Evolutionary conservation across 495 filamentous ascomycete species (phyloP).

Genomic region (Astrocystis sublimbata): DNA sequence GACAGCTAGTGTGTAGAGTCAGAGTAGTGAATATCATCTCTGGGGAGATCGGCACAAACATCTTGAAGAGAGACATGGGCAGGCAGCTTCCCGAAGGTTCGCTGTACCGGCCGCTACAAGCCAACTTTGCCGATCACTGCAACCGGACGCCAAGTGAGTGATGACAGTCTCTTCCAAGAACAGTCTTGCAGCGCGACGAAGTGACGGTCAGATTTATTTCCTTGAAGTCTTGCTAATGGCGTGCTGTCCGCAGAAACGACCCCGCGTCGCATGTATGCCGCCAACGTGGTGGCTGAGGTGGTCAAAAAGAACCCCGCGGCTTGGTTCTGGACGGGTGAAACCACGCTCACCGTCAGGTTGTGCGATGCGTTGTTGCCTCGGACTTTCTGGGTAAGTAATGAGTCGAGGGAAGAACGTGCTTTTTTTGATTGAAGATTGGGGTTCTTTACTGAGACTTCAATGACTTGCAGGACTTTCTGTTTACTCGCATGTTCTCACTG

Average conservation of each 20-base stretch:
- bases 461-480: not conserved
- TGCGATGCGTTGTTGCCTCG: slow-evolving; percentile 15
- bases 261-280: slow-evolving; percentile 12
- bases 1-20: slow-evolving; percentile 14
- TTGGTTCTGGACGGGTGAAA: slow-evolving; percentile 19
- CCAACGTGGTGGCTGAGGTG: slow-evolving; percentile 12
- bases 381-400: slow-evolving; percentile 20
- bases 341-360: slow-evolving; percentile 11
- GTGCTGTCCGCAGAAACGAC: slow-evolving; percentile 14
- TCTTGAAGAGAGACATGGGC: slow-evolving; percentile 27
- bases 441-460: not conserved
- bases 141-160: slow-evolving; percentile 18
- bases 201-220: too few species aligned
- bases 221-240: not conserved
- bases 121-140: slow-evolving; percentile 14
- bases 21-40: slow-evolving; percentile 28
- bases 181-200: too few species aligned
- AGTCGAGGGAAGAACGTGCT: too few species aligned
- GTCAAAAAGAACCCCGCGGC: slow-evolving; percentile 10
- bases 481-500: not conserved
- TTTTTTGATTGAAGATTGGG: not conserved
- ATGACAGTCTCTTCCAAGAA: too few species aligned
- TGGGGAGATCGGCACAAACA: slow-evolving; percentile 40
- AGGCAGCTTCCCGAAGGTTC: slow-evolving; percentile 28
- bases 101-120: not conserved